Base-by-base conservation (phyloP, 2,329 filamentous ascomycete species). In the Calonectria pseudoreteaudii region DNA sequence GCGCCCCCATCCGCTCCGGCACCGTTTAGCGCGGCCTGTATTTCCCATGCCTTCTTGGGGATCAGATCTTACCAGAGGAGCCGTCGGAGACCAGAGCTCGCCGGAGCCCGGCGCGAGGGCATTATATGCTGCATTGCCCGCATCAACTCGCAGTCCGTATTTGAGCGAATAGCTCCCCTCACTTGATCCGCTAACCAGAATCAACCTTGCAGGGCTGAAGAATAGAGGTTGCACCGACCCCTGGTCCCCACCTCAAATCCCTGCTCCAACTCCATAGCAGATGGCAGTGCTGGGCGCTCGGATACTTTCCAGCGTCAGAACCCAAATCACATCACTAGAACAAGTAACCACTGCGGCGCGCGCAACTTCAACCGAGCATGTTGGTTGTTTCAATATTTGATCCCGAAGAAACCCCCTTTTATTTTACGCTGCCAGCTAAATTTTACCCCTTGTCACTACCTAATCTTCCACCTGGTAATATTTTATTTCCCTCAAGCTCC, bases 161-260 rank as follows among this genome's bases (percentile, higher is more conserved):
- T 41, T 30, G 23, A 62, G 56, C 56, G 38, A 62, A 38, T 28
- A 26, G 18, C 41, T 31, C 60, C 60, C 52, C 52, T 60, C 66
- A 47, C 30, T 26, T 31, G 26, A 34, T 56, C 50, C 31, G 23
- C 20, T 26, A 36, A 38, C 49, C 36, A 26, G 47, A 56, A 67
- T 47, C 60, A 53, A 50, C 31, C 50, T 52, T 67, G 44, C 71
- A 73, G 65, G 72, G 72, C 72, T 74, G 68, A 71, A 58, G 60
- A 67, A 62, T 38, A 26, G 49, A 65, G 30, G 71, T 69, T 66
- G 52, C 71, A 69, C 49, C 34, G 66, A 20, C 50, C 58, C 44
- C 47, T 28, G 64, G 23, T n/a, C 52, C 52, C 66, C 60, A 60
- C 50, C 28, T 1, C 3, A 9, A 23, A 73, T 36, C 66, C 71